Base-by-base conservation (phyloP, 192 early-diverging fungal genomes). In the Phycomyces blakesleeanus region DNA sequence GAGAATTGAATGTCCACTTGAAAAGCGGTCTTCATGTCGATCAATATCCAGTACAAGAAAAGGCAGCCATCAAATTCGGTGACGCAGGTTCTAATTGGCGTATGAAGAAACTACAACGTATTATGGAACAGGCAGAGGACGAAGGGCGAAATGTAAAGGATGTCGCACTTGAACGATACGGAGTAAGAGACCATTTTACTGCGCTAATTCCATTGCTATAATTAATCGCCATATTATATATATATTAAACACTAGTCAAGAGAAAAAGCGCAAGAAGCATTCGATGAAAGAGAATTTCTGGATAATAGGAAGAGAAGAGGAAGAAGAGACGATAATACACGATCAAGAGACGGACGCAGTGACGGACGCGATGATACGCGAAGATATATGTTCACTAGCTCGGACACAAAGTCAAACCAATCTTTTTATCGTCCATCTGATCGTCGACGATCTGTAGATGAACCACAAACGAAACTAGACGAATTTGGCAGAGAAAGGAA, bases 81-180 rank as follows among this genome's bases (percentile, higher is more conserved):
- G 81, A 82, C 55, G 78, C 78, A 11, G 83, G 83, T 6, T 85
- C 82, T 18, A 81, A 57, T 26, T 93, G 91, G 91, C 75, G 90
- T 50, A 93, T 93, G 90, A 87, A 87, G 64, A 91, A 91, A 55
- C 74, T 93, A 25, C 81, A 78, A 56, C 74, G 85, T 34, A 76
- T 84, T 22, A 75, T 72, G 64, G 89, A 93, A 52, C 78, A 83
- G 12, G 89, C 90, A 5, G 79, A 83, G 51, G 87, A 90, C 55
- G 85, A 88, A 56, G 77, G 77, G 8, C 71, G 83, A 24, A 51
- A 76, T 8, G 63, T 87, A 14, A 74, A 88, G 18, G 83, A 90
- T 29, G 80, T 92, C 20, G 90, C 85, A 5, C 10, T 89, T 9
- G 89, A 92, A 60, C 75, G 87, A 59, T 92, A 85, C 63, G 89